These are phyloP conservation scores for Maudiozyma bulderi DNA, from an alignment of 805 yeast species.

Conservation along the genomic window DNA sequence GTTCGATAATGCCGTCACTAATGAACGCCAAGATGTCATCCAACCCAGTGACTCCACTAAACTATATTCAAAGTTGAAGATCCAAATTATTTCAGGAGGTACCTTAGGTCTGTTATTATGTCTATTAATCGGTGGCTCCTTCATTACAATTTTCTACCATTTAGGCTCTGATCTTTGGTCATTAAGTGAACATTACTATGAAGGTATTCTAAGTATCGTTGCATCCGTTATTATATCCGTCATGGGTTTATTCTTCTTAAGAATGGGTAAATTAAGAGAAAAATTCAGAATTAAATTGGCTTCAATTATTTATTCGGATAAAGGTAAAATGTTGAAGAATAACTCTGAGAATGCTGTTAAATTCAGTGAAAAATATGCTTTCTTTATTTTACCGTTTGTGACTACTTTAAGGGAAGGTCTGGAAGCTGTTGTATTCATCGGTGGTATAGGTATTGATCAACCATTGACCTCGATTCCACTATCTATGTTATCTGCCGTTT, in stretches of 20 bases:
- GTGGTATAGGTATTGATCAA: conserved; percentile 74
- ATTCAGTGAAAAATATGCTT: conserved; percentile 51
- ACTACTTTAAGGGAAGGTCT: conserved; percentile 84
- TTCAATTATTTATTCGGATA: conserved; percentile 29
- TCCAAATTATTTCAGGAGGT: conserved; percentile 82
- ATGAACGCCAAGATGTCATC: conserved; percentile 1
- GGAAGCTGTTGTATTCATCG: conserved; percentile 85
- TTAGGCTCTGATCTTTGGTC: conserved; percentile 84
- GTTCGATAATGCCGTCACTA: conserved; percentile 8
- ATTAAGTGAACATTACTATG: conserved; percentile 81
- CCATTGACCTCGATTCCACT: conserved; percentile 57
- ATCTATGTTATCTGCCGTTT: conserved; percentile 50
- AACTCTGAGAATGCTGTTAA: conserved; percentile 21
- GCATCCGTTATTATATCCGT: conserved; percentile 72
- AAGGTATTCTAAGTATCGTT: conserved; percentile 68
- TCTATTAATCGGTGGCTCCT: conserved; percentile 58
- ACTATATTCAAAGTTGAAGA: conserved; percentile 38
- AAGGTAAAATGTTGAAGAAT: conserved; percentile 12
- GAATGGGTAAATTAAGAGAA: conserved; percentile 71
- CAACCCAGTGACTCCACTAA: conserved; percentile 12
- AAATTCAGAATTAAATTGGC: conserved; percentile 68
- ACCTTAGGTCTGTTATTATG: conserved; percentile 60
- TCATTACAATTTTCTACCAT: conserved; percentile 60
- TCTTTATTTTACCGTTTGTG: conserved; percentile 70
- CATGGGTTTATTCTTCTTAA: conserved; percentile 77